Conservation (phyloP, 2,329 filamentous ascomycete species). For the Gaeumannomyces sp. region DNA sequence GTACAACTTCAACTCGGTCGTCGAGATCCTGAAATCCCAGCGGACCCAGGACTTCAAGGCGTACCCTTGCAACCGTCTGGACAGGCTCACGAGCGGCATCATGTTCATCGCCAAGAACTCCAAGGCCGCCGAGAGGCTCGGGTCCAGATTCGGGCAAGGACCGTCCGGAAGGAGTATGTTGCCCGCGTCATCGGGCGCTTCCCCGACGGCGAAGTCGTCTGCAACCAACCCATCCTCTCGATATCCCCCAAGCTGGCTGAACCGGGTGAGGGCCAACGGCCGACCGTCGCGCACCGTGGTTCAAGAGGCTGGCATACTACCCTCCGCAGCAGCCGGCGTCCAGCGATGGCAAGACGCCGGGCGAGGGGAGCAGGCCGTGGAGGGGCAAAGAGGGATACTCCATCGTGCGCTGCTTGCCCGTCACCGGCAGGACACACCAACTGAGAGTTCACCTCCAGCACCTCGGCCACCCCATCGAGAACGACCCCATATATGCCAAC, state of each 20-base stretch:
- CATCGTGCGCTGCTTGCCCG: conserved; percentile 85
- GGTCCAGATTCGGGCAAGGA: conserved; percentile 71
- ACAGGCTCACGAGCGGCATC: conserved; percentile 87
- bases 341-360: conserved; percentile 4
- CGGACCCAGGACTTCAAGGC: conserved; percentile 49
- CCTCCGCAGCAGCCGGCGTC: conserved; percentile 39
- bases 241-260: conserved; percentile 91
- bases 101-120: conserved; percentile 95
- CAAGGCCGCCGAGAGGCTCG: conserved; percentile 70
- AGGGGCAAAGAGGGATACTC: conserved; percentile 73
- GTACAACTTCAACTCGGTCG: conserved; percentile 91
- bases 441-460: conserved; percentile 92
- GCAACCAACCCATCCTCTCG: conserved; percentile 86
- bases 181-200: conserved; percentile 88
- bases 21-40: conserved; percentile 87
- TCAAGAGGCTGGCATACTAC: conserved; percentile 90
- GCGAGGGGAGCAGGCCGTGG: conserved; percentile 31
- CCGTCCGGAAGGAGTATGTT: conserved; percentile 91
- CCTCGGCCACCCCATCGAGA: conserved; percentile 89
- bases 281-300: conserved; percentile 87
- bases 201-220: conserved; percentile 83
- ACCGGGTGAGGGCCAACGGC: conserved; percentile 87
- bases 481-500: conserved; percentile 97
- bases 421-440: conserved; percentile 93
- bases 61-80: conserved; percentile 82